Evolutionary conservation across 2,329 filamentous ascomycete genomes (phyloP).

Genomic region (Dactylonectria estremocensis): DNA sequence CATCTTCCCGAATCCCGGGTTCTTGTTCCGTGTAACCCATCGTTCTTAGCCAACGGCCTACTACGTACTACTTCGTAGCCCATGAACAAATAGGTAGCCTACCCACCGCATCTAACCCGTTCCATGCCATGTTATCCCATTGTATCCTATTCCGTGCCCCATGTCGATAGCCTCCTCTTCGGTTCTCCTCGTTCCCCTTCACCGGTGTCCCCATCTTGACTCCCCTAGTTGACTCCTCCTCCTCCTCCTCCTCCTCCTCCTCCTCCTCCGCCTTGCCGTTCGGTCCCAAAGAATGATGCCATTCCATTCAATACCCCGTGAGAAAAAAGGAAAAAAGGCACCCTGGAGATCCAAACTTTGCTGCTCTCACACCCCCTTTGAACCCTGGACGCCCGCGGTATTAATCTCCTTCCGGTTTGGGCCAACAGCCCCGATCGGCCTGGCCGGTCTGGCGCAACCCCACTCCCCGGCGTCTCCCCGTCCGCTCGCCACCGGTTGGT

Average conservation of each 20-base stretch:
- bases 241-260: background rate
- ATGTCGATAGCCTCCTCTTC: background rate
- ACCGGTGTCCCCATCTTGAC: background rate
- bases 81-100: background rate
- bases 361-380: too few species aligned
- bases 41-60: too few species aligned
- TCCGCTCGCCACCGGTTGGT: constrained; percentile 13
- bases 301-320: too few species aligned
- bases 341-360: background rate
- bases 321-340: background rate
- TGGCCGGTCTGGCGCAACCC: constrained; percentile 37
- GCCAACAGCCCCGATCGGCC: constrained; percentile 44
- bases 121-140: constrained; percentile 1
- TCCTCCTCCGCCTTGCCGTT: background rate
- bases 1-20: too few species aligned
- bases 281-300: too few species aligned
- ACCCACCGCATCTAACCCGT: background rate
- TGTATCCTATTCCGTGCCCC: background rate
- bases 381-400: constrained; percentile 6
- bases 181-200: background rate
- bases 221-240: too few species aligned
- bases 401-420: constrained; percentile 40
- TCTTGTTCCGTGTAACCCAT: too few species aligned
- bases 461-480: constrained; percentile 23
- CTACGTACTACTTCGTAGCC: too few species aligned